Percentiles rank a stretch among this genome's conserved stretches.
Conservation (phyloP, 805 yeast species). For the Saccharomycopsis amapae region DNA sequence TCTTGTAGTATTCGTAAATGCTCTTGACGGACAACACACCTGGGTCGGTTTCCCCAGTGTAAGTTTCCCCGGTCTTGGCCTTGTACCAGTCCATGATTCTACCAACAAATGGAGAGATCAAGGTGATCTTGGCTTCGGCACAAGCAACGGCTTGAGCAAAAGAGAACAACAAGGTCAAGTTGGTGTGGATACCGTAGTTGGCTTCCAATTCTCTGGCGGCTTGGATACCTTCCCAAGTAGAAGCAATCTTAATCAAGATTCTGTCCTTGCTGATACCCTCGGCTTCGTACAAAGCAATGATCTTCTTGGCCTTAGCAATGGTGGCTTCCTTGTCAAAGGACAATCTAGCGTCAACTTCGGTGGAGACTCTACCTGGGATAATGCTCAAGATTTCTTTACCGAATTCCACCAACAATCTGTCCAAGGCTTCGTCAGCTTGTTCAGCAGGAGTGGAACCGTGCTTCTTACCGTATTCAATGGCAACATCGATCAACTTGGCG, state of each 20-base stretch:
- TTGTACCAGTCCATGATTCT: conserved; percentile 98
- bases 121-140: conserved; percentile 95
- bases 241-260: conserved; percentile 90
- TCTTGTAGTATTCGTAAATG: conserved; percentile 97
- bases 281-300: conserved; percentile 79
- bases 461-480: conserved; percentile 56
- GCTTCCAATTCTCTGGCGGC: conserved; percentile 95
- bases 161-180: conserved; percentile 91
- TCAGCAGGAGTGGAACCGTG: conserved; percentile 35
- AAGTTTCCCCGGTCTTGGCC: conserved; percentile 84
- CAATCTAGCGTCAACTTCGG: conserved; percentile 98
- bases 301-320: conserved; percentile 84
- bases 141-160: conserved; percentile 97
- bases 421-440: conserved; percentile 81
- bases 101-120: conserved; percentile 98
- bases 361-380: conserved; percentile 98
- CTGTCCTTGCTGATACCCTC: conserved; percentile 85
- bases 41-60: conserved; percentile 79
- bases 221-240: conserved; percentile 99
- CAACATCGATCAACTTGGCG: conserved; percentile 82
- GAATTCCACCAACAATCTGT: conserved; percentile 89
- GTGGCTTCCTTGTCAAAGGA: conserved; percentile 95
- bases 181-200: conserved; percentile 86
- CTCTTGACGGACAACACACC: conserved; percentile 88
- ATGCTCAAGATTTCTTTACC: conserved; percentile 88